Evolutionary conservation across 2,329 filamentous ascomycete species (phyloP).

Genomic region (Colletotrichum magnum): DNA sequence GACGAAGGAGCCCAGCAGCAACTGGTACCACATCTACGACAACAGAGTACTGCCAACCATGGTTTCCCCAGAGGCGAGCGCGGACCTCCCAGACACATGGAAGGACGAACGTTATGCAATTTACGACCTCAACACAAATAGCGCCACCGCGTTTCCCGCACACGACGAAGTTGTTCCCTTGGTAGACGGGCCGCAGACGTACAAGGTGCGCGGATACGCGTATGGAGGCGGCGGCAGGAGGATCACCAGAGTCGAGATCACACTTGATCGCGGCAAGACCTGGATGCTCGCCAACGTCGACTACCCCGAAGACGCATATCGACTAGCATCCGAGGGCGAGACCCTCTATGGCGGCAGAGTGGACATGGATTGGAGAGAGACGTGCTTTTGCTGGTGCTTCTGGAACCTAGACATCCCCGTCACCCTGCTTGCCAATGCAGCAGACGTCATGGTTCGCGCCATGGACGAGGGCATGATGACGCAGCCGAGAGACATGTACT

Average conservation of each 20-base stretch:
- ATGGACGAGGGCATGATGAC: constrained; percentile 93
- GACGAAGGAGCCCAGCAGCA: constrained; percentile 84
- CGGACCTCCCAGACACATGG: constrained; percentile 83
- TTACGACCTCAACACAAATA: constrained; percentile 91
- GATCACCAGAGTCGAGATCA: constrained; percentile 86
- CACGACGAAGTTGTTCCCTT: constrained; percentile 79
- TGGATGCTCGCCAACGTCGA: constrained; percentile 84
- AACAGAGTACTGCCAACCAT: constrained; percentile 91
- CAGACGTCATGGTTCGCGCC: constrained; percentile 84
- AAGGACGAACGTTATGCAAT: constrained; percentile 92
- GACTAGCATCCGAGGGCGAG: constrained; percentile 69
- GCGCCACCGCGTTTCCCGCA: constrained; percentile 82
- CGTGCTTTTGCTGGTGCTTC: constrained; percentile 92
- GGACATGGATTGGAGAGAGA: constrained; percentile 86
- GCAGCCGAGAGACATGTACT: constrained; percentile 95
- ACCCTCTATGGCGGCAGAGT: constrained; percentile 82
- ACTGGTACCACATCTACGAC: constrained; percentile 97
- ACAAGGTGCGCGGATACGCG: constrained; percentile 84
- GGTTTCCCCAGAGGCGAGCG: constrained; percentile 85
- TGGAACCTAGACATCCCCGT: constrained; percentile 82
- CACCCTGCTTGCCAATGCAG: constrained; percentile 71
- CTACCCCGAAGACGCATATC: constrained; percentile 90
- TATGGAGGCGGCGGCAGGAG: constrained; percentile 90
- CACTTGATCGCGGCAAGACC: constrained; percentile 83
- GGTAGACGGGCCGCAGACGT: constrained; percentile 56